Conservation (phyloP, 2,329 filamentous ascomycete species). For the Exophiala phaeomuriformis region DNA sequence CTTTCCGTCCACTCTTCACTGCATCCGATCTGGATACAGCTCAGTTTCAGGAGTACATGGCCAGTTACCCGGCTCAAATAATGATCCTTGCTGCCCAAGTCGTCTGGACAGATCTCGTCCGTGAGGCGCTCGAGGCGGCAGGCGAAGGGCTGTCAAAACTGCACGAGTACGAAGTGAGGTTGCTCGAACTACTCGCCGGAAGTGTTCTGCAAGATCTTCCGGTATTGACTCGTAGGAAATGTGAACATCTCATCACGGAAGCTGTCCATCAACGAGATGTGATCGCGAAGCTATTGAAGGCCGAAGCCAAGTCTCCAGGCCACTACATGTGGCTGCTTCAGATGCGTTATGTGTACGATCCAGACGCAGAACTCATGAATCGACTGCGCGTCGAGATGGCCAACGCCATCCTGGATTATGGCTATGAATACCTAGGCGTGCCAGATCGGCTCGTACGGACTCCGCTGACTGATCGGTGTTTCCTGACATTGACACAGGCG, state of each 20-base stretch:
- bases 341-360: conserved; percentile 89
- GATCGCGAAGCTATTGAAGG: conserved; percentile 74
- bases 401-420: conserved; percentile 89
- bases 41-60: conserved; percentile 72
- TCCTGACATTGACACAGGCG: conserved; percentile 93
- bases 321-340: conserved; percentile 92
- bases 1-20: conserved; percentile 72
- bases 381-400: conserved; percentile 92
- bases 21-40: conserved; percentile 61
- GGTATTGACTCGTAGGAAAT: conserved; percentile 84
- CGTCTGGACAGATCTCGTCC: conserved; percentile 85
- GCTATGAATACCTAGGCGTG: conserved; percentile 96
- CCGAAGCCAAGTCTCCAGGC: conserved; percentile 64
- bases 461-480: conserved; percentile 94
- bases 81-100: conserved; percentile 91
- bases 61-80: conserved; percentile 81
- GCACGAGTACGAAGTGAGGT: conserved; percentile 73
- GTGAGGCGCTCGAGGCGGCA: conserved; percentile 64
- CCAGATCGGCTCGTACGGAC: conserved; percentile 93
- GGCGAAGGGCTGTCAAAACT: conserved; percentile 62
- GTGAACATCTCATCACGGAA: conserved; percentile 96
- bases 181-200: conserved; percentile 76
- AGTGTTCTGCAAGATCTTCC: conserved; percentile 87
- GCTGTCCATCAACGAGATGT: conserved; percentile 95
- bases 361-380: conserved; percentile 72